These are phyloP conservation scores for Lyophyllum atratum DNA, from an alignment of 768 basidiomycete genomes.

Conservation along the genomic window DNA sequence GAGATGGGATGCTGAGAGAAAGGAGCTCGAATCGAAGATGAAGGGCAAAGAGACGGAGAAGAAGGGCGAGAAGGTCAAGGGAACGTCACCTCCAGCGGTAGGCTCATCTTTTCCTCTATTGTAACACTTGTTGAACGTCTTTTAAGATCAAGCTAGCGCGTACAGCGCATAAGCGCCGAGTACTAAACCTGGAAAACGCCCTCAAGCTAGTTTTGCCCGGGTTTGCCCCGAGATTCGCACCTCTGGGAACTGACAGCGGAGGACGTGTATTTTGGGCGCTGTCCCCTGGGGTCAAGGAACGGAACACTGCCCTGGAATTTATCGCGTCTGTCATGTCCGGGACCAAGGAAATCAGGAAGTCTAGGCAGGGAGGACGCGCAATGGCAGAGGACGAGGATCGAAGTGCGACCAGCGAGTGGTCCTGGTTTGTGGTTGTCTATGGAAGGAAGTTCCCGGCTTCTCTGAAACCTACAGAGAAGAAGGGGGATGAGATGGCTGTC, in stretches of 20 bases:
- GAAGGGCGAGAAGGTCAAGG: slow-evolving; percentile 21
- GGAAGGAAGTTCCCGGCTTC: slow-evolving; percentile 49
- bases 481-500: slow-evolving; percentile 8
- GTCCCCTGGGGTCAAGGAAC: slow-evolving; percentile 59
- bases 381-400: slow-evolving; percentile 49
- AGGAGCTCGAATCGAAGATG: slow-evolving; percentile 27
- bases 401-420: slow-evolving; percentile 59
- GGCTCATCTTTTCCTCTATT: background rate
- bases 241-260: slow-evolving; percentile 69
- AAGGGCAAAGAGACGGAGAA: slow-evolving; percentile 10
- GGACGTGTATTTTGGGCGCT: slow-evolving; percentile 71
- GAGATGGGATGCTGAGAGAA: slow-evolving; percentile 51
- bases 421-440: slow-evolving; percentile 79
- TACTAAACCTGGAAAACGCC: slow-evolving; percentile 55
- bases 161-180: slow-evolving; percentile 48
- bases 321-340: slow-evolving; percentile 23
- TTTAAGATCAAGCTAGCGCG: slow-evolving; percentile 45
- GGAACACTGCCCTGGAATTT: slow-evolving; percentile 50
- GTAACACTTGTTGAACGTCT: background rate
- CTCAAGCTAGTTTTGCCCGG: slow-evolving; percentile 48
- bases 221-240: slow-evolving; percentile 53
- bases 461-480: background rate
- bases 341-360: slow-evolving; percentile 35
- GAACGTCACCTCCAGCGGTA: slow-evolving; percentile 12
- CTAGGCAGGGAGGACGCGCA: slow-evolving; percentile 40